Evolutionary conservation across 441 rosid genomes (phyloP).

Genomic region (Gossypium davidsonii): DNA sequence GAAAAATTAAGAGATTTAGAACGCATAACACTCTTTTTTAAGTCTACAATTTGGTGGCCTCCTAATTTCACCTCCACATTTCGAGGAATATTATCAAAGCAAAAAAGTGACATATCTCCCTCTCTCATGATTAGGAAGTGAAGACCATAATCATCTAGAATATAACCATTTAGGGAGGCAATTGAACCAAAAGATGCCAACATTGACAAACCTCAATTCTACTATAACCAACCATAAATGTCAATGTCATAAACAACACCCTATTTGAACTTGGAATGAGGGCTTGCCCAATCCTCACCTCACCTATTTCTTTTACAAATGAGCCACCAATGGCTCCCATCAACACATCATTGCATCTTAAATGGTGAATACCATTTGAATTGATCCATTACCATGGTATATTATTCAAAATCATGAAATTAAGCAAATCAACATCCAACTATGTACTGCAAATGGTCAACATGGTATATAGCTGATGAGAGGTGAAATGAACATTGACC

Average conservation of each 20-base stretch:
- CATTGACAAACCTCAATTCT: not conserved
- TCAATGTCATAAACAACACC: not conserved
- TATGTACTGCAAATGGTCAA: not conserved
- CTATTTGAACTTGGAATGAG: not conserved
- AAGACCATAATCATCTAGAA: not conserved
- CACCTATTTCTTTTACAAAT: not conserved
- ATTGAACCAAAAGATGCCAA: conserved; percentile 2
- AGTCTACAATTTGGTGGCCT: too few species aligned
- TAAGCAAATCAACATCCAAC: not conserved
- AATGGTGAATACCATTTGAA: not conserved
- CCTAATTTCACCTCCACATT: not conserved
- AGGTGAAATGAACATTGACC: not conserved
- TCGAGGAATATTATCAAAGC: not conserved
- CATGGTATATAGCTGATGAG: not conserved
- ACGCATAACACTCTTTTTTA: too few species aligned
- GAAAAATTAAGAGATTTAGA: too few species aligned
- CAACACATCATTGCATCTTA: not conserved
- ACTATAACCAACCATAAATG: not conserved
- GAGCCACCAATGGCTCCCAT: not conserved
- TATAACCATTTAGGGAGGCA: not conserved
- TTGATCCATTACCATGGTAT: not conserved
- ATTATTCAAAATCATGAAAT: not conserved
- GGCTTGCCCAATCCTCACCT: not conserved
- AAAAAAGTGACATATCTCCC: not conserved
- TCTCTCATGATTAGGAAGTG: not conserved